Base-by-base conservation (phyloP, 2,329 filamentous ascomycete genomes). In the Colletotrichum siamense region DNA sequence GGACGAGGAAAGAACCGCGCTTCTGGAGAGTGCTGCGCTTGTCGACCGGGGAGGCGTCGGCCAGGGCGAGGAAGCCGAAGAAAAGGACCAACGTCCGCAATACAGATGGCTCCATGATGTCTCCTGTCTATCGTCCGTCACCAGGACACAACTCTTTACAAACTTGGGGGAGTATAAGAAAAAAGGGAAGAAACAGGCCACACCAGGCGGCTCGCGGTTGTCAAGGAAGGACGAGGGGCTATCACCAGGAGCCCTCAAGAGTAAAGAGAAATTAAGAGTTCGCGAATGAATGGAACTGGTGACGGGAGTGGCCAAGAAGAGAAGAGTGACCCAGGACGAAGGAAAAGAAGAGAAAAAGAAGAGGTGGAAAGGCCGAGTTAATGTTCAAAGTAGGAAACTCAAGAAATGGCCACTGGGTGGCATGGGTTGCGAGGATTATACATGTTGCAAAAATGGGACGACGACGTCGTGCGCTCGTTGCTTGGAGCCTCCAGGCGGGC, bases 1-100 rank as follows among this genome's bases (percentile, higher is more conserved):
- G 88, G 39, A 94, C 88, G 82, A 89, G 91, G 86, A 94, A 94
- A 24, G 70, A 72, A 52, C 44, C 44, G 26, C 89, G 87, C 81
- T 90, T 91, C 78, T 87, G 82, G 10, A 90, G 79, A 82, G 78
- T 71, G 28, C 68, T 62, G 52, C 75, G 75, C 66, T 77, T 71
- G 67, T 77, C 71, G 39, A 75, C 79, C 44, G 77, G 77, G 12
- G 77, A 76, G 32, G 77, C 71, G 22, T 72, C 52, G 55, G 57
- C 87, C 84, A 30, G 82, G 81, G 24, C 69, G 22, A 76, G 24
- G 52, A 75, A 57, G 69, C 71, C 67, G 74, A 72, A 77, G 62
- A 61, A 76, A 26, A 78, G 57, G 34, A 75, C 64, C 39, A 78
- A 59, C 22, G 77, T 75, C 57, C 71, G 71, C 67, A 75, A 39